These are phyloP conservation scores for Camelina hispida DNA, from an alignment of 345 rosid species.

Conservation along the genomic window DNA sequence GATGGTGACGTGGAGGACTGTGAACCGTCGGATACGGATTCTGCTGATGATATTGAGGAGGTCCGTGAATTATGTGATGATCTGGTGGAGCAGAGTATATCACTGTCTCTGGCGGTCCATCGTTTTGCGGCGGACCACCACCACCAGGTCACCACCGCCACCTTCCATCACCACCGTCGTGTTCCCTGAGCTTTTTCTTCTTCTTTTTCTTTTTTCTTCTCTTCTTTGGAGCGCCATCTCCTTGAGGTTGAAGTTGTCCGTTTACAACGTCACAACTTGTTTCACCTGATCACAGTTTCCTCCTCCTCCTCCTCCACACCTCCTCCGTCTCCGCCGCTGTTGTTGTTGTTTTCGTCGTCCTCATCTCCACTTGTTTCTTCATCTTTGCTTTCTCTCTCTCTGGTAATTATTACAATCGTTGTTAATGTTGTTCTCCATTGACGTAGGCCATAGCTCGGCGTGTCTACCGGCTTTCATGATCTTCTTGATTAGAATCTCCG, in stretches of 20 bases:
- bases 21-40: slow-evolving; percentile 42
- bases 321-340: slow-evolving; percentile 1
- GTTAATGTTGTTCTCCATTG: slow-evolving; percentile 32
- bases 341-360: slow-evolving; percentile 38
- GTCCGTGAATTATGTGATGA: slow-evolving; percentile 31
- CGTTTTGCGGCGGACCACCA: slow-evolving; percentile 40
- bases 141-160: slow-evolving; percentile 12
- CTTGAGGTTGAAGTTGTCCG: slow-evolving; percentile 46
- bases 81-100: slow-evolving; percentile 44
- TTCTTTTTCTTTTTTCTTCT: slow-evolving; percentile 75
- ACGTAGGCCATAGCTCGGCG: slow-evolving; percentile 76
- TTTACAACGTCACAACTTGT: slow-evolving; percentile 43
- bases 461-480: slow-evolving; percentile 72
- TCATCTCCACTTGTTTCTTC: slow-evolving; percentile 51
- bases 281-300: slow-evolving; percentile 41
- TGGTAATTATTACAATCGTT: slow-evolving; percentile 31
- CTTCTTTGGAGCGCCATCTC: slow-evolving; percentile 55
- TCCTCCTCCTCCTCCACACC: slow-evolving; percentile 30
- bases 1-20: slow-evolving; percentile 55
- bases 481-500: slow-evolving; percentile 65
- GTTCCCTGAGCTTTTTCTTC: slow-evolving; percentile 41
- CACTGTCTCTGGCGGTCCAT: slow-evolving; percentile 46
- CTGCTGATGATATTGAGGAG: slow-evolving; percentile 1
- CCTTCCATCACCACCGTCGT: slow-evolving; percentile 36
- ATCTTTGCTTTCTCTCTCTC: slow-evolving; percentile 52